A percentile compares a stretch with the other conserved stretches of the same genome.
Evolutionary conservation across 495 filamentous ascomycete genomes (phyloP).

Genomic region (Penicillium ochrochloron): DNA sequence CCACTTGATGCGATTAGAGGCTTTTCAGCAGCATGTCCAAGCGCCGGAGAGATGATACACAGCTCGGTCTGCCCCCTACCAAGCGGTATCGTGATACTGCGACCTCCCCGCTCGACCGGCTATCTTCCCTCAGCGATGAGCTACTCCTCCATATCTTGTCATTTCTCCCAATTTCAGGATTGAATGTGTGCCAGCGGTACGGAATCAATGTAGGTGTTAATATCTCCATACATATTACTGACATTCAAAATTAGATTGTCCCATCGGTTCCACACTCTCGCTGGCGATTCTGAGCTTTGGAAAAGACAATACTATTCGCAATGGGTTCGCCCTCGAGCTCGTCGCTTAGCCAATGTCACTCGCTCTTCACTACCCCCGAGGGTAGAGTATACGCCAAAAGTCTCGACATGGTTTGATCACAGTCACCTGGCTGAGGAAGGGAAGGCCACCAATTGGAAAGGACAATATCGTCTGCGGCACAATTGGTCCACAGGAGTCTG

Average conservation of each 20-base stretch:
- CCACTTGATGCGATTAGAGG: conserved; percentile 4
- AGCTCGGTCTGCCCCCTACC: conserved; percentile 17
- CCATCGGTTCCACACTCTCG: conserved; percentile 73
- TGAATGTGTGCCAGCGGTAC: conserved; percentile 71
- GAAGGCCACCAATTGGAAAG: conserved; percentile 77
- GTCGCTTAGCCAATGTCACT: conserved; percentile 71
- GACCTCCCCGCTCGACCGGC: conserved; percentile 36
- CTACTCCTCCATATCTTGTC: conserved; percentile 84
- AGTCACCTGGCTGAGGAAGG: conserved; percentile 58
- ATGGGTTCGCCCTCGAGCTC: conserved; percentile 84
- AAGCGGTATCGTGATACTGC: conserved; percentile 46
- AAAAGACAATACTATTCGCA: conserved; percentile 85
- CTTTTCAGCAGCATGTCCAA: conserved; percentile 49
- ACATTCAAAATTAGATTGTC: conserved; percentile 61
- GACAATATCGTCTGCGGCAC: conserved; percentile 84
- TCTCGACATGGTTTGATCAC: conserved; percentile 85
- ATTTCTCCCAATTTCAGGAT: conserved; percentile 67
- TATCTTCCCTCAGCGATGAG: conserved; percentile 81
- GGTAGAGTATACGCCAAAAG: conserved; percentile 69
- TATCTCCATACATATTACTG: background rate
- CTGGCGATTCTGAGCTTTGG: conserved; percentile 88
- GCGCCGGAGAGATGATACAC: conserved; percentile 36
- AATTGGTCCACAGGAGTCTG: conserved; percentile 92
- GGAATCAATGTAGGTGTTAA: conserved; percentile 2
- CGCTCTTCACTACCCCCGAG: conserved; percentile 45